phyloP scores from a whole-genome alignment of 495 filamentous ascomycete genomes.

The Sporormia fimetaria region DNA sequence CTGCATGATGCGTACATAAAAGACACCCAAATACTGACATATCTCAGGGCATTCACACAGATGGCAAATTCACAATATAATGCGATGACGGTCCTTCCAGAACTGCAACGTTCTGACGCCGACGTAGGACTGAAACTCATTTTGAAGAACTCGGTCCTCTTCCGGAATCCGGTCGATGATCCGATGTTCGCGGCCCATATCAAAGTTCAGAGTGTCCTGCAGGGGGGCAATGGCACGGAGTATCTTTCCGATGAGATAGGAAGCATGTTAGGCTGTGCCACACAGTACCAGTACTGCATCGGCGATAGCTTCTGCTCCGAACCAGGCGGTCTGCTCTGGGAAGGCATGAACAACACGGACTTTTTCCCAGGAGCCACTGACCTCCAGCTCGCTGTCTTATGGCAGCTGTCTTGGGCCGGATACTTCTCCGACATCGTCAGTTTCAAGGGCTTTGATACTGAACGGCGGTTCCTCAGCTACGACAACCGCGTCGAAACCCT shows the following conservation, averaged over 20 bases:
- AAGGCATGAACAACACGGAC: neutral
- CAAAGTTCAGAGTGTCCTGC: neutral
- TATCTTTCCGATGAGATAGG: constrained; percentile 1
- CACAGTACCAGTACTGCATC: neutral
- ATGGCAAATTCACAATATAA: neutral
- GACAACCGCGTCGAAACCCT: neutral
- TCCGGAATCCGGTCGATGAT: constrained; percentile 4
- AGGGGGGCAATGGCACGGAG: neutral
- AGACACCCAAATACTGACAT: neutral
- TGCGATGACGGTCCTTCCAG: neutral
- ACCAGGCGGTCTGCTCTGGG: neutral
- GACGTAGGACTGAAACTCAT: no score
- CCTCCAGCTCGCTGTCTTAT: neutral
- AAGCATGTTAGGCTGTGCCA: neutral
- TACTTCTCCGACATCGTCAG: neutral
- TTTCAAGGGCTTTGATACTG: neutral
- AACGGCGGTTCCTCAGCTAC: neutral
- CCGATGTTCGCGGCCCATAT: constrained; percentile 7
- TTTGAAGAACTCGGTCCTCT: constrained; percentile 1
- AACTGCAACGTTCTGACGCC: neutral
- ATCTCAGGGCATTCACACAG: neutral
- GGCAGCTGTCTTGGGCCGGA: neutral
- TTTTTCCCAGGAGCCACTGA: neutral
- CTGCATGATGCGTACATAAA: no score
- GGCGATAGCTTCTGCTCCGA: neutral